A percentile compares a stretch with the other conserved stretches of the same genome.
Conservation (phyloP, 371 early-diverging fungal genomes). For the Mortierella sp. region DNA sequence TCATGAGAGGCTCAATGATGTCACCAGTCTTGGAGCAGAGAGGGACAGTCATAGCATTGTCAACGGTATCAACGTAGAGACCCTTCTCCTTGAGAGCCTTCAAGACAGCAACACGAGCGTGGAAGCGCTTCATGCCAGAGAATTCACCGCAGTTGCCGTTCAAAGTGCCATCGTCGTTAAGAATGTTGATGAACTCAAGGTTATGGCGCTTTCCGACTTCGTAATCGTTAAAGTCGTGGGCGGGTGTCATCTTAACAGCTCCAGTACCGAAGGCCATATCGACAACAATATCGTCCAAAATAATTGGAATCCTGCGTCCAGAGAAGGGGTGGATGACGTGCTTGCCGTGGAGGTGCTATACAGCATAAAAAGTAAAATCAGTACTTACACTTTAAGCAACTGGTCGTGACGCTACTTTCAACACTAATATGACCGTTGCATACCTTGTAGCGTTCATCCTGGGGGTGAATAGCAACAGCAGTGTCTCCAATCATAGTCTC, state of each 20-base stretch:
- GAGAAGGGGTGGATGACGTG: constrained; percentile 97
- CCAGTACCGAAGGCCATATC: constrained; percentile 99
- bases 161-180: constrained; percentile 97
- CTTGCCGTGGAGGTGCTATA: constrained; percentile 90
- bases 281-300: constrained; percentile 93
- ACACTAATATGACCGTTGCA: neutral
- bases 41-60: constrained; percentile 96
- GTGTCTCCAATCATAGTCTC: constrained; percentile 99
- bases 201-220: constrained; percentile 97
- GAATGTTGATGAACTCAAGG: constrained; percentile 93
- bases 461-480: constrained; percentile 96
- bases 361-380: neutral
- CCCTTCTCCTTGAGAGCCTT: constrained; percentile 90
- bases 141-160: constrained; percentile 93
- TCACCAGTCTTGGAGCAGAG: constrained; percentile 95
- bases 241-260: constrained; percentile 99
- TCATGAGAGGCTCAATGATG: constrained; percentile 98
- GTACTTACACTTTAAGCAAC: neutral
- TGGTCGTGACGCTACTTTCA: neutral
- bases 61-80: constrained; percentile 89
- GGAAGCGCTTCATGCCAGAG: constrained; percentile 95
- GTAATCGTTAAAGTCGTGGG: constrained; percentile 99
- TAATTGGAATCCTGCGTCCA: constrained; percentile 90
- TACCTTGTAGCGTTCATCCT: constrained; percentile 82
- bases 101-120: constrained; percentile 92